Evolutionary conservation across 352 stramenopile genomes (phyloP).

Genomic region (Poterioochromonas sp.): DNA sequence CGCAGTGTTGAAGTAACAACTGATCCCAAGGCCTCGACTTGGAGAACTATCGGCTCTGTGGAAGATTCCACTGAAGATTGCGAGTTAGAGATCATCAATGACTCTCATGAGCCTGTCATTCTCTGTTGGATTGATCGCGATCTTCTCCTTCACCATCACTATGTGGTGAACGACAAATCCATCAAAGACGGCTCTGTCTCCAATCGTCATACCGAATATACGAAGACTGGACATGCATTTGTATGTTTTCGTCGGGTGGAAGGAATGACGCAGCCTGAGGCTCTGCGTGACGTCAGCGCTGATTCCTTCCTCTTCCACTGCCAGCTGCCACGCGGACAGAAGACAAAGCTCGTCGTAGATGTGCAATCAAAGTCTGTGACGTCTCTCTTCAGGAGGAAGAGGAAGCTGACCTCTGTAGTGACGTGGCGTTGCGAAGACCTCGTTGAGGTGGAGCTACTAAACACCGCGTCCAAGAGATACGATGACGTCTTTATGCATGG

Average conservation of each 20-base stretch:
- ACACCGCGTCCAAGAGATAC: background rate
- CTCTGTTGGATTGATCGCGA: background rate
- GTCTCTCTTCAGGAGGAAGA: background rate
- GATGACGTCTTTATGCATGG: background rate
- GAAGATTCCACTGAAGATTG: slow-evolving; percentile 10
- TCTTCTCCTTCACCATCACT: background rate
- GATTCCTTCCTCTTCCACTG: background rate
- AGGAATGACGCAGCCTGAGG: background rate
- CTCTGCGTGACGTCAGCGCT: background rate
- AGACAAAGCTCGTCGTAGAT: background rate
- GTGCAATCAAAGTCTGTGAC: background rate
- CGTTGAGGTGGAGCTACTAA: background rate
- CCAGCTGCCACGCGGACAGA: background rate
- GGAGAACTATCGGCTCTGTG: background rate
- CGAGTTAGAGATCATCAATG: slow-evolving; percentile 2
- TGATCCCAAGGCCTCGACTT: background rate
- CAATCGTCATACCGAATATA: slow-evolving; percentile 19
- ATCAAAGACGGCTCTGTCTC: background rate
- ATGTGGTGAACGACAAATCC: background rate
- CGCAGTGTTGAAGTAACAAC: background rate
- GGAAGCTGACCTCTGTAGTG: background rate
- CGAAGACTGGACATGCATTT: background rate
- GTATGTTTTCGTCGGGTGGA: background rate
- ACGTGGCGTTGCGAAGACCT: background rate
- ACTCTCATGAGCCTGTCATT: background rate